Percentiles rank a stretch among this genome's conserved stretches.
Conservation (phyloP, 2,329 filamentous ascomycete genomes). For the Fusarium chaquense region DNA sequence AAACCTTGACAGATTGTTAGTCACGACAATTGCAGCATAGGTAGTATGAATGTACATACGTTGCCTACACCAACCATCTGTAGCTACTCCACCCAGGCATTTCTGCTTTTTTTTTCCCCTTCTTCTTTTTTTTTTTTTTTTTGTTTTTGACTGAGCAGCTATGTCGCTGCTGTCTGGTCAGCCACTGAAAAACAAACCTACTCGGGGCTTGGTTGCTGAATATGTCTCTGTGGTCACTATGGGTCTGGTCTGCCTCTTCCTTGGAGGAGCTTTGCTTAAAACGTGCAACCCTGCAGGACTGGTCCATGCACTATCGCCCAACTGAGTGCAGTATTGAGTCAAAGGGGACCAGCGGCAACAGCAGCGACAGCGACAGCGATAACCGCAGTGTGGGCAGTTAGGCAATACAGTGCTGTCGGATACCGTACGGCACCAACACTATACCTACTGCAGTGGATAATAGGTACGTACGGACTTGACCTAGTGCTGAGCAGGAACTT, state of each 20-base stretch:
- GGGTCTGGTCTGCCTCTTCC: conserved; percentile 26
- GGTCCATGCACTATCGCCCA: conserved; percentile 39
- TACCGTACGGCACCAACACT: background rate
- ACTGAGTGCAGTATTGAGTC: conserved; percentile 34
- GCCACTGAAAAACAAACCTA: conserved; percentile 12
- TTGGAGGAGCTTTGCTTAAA: conserved; percentile 41
- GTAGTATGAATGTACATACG: background rate
- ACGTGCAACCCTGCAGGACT: conserved; percentile 44
- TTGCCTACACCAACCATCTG: background rate
- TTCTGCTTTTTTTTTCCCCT: conserved; percentile 17
- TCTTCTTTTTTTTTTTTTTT: conserved; percentile 22
- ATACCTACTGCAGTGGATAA: background rate
- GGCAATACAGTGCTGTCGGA: background rate
- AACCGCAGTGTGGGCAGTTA: too few species aligned
- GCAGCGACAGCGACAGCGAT: background rate
- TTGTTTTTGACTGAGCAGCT: conserved; percentile 26
- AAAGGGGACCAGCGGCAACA: conserved; percentile 9
- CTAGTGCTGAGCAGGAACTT: conserved; percentile 1
- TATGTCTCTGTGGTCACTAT: conserved; percentile 31
- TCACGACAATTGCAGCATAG: background rate
- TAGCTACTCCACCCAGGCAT: conserved; percentile 7
- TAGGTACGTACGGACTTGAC: background rate
- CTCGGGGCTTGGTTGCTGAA: conserved; percentile 21
- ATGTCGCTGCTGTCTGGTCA: conserved; percentile 10
- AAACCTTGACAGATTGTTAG: background rate